phyloP scores from a whole-genome alignment of 2,329 filamentous ascomycete species.

The Microsporum ferrugineum region DNA sequence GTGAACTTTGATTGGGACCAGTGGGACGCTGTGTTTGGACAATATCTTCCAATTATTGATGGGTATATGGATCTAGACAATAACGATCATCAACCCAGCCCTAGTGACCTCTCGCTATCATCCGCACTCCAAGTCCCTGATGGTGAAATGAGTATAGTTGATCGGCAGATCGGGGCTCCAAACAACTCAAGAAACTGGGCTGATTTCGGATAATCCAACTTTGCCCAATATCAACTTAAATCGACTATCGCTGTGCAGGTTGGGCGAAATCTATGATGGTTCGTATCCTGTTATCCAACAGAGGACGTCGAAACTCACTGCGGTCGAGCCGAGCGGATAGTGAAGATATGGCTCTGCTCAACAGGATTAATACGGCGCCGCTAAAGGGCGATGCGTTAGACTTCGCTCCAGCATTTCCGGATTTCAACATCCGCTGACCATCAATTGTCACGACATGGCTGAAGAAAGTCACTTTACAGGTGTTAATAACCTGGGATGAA shows the following conservation, averaged over 20 bases:
- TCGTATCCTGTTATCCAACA: background rate
- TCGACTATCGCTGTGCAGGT: background rate
- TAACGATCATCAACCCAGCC: background rate
- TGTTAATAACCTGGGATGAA: too few relatives aligned
- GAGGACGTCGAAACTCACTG: too few relatives aligned
- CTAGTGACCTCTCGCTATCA: background rate
- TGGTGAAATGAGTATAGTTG: conserved; percentile 5
- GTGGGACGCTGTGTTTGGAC: conserved; percentile 40
- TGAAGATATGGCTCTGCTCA: too few relatives aligned
- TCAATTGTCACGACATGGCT: too few relatives aligned
- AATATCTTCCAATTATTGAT: conserved; percentile 35
- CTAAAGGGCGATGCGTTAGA: too few relatives aligned
- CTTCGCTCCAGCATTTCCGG: too few relatives aligned
- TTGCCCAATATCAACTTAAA: background rate
- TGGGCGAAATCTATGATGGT: background rate
- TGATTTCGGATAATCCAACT: conserved; percentile 11
- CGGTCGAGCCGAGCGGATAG: too few relatives aligned
- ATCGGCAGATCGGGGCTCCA: background rate
- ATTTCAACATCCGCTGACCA: too few relatives aligned
- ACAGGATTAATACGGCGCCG: too few relatives aligned
- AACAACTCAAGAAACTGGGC: conserved; percentile 11
- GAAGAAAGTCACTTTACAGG: too few relatives aligned
- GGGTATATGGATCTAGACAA: conserved; percentile 33
- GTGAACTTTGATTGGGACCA: conserved; percentile 40
- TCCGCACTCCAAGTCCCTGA: background rate